Evolutionary conservation across 1,139 yeast species (phyloP).

Genomic region (Suhomyces terraborum): DNA sequence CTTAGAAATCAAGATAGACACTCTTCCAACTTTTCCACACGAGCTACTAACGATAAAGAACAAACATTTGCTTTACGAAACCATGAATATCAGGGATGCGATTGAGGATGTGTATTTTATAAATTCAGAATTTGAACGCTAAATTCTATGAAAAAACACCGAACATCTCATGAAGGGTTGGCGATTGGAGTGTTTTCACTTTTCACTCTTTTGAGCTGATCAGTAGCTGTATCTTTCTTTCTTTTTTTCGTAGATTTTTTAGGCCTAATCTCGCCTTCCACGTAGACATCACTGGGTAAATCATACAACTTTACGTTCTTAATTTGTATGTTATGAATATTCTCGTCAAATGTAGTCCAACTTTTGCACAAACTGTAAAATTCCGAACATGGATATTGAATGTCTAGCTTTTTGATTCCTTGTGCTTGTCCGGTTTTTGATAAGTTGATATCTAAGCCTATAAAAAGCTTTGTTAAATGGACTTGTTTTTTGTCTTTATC

Average conservation of each 20-base stretch:
- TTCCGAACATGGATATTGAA: conserved; percentile 89
- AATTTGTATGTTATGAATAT: conserved; percentile 61
- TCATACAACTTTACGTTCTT: conserved; percentile 80
- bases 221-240: conserved; percentile 18
- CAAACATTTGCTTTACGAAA: conserved; percentile 1
- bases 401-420: conserved; percentile 70
- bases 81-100: neutral
- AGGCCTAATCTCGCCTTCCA: conserved; percentile 77
- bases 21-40: neutral
- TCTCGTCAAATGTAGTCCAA: conserved; percentile 66
- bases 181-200: conserved; percentile 11
- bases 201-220: conserved; percentile 21
- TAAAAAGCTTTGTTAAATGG: conserved; percentile 72
- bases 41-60: neutral
- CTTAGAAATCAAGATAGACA: neutral
- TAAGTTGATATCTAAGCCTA: conserved; percentile 73
- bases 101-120: conserved; percentile 12
- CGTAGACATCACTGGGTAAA: conserved; percentile 81
- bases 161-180: neutral
- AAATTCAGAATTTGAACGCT: too few species aligned
- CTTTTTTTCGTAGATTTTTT: conserved; percentile 45
- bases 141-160: too few species aligned
- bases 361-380: conserved; percentile 77
- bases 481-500: conserved; percentile 40
- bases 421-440: conserved; percentile 30